These are phyloP conservation scores for Suillus fuscotomentosus DNA, from an alignment of 768 basidiomycete species.

Conservation along the genomic window DNA sequence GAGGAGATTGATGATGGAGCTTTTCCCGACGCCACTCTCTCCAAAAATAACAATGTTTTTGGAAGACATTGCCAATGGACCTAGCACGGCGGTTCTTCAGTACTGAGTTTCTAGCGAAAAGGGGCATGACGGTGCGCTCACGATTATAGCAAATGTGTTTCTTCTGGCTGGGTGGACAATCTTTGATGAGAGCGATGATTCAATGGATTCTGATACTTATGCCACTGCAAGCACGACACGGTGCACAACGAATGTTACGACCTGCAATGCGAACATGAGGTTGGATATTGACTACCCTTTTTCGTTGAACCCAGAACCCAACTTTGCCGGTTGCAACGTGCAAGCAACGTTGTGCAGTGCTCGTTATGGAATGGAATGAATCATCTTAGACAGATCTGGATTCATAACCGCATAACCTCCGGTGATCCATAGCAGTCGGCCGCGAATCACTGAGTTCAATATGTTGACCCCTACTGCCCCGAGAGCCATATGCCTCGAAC, in stretches of 20 bases:
- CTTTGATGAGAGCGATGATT: neutral
- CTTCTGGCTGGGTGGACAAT: neutral
- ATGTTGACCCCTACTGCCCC: neutral
- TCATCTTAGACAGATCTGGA: neutral
- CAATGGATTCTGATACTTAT: neutral
- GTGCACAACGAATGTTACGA: neutral
- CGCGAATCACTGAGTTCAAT: neutral
- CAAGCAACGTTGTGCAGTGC: neutral
- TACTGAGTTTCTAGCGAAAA: neutral
- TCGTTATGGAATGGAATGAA: neutral
- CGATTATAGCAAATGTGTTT: neutral
- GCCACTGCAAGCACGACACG: neutral
- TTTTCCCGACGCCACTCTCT: slow-evolving; percentile 5
- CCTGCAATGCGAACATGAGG: neutral
- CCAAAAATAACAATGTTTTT: slow-evolving; percentile 15
- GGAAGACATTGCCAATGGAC: neutral
- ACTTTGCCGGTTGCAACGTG: neutral
- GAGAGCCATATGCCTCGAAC: neutral
- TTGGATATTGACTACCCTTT: neutral
- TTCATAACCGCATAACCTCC: neutral
- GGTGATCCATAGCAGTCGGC: neutral
- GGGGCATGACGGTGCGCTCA: neutral
- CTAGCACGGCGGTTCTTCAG: neutral
- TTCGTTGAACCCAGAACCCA: neutral
- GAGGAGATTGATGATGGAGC: slow-evolving; percentile 23